Conservation (phyloP, 768 basidiomycete species). For the Suillus tomentosus region DNA sequence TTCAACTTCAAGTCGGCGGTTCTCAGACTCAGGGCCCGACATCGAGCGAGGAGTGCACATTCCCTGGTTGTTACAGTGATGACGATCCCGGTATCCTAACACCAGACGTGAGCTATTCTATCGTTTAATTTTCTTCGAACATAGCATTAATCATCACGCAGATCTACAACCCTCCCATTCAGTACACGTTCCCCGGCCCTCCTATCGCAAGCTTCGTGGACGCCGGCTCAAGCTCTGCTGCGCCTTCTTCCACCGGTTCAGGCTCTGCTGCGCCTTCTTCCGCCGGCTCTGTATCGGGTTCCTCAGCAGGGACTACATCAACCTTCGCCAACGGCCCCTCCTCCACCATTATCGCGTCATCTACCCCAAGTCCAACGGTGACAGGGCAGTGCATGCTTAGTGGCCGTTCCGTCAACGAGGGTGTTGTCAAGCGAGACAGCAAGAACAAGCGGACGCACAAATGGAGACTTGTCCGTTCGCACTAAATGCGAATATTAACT, state of each 20-base stretch:
- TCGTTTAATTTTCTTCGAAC: not conserved
- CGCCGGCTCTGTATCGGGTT: slow-evolving; percentile 21
- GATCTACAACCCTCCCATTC: slow-evolving; percentile 34
- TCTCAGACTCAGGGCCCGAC: slow-evolving; percentile 23
- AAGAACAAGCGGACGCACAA: slow-evolving; percentile 24
- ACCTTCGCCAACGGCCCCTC: not conserved
- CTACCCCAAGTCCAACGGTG: slow-evolving; percentile 12
- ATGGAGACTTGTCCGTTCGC: slow-evolving; percentile 23
- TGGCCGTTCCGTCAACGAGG: slow-evolving; percentile 16
- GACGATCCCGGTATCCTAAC: slow-evolving; percentile 69
- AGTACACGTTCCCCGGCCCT: slow-evolving; percentile 59
- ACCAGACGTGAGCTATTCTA: slow-evolving; percentile 37
- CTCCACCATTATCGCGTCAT: slow-evolving; percentile 1
- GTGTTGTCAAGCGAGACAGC: slow-evolving; percentile 21
- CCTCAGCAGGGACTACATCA: slow-evolving; percentile 4
- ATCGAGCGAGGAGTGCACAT: slow-evolving; percentile 44
- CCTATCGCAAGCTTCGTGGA: slow-evolving; percentile 44
- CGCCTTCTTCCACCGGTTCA: slow-evolving; percentile 18
- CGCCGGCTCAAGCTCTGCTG: slow-evolving; percentile 16
- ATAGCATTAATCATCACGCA: slow-evolving; percentile 13
- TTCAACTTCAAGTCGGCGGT: slow-evolving; percentile 33
- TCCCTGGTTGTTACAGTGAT: slow-evolving; percentile 75
- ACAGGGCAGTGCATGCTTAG: slow-evolving; percentile 21
- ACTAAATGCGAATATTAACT: not conserved
- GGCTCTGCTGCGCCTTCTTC: slow-evolving; percentile 15